A percentile compares a stretch with the other conserved stretches of the same genome.
Conservation (phyloP, 305 asterid species). For the Stenogyne calaminthoides region DNA sequence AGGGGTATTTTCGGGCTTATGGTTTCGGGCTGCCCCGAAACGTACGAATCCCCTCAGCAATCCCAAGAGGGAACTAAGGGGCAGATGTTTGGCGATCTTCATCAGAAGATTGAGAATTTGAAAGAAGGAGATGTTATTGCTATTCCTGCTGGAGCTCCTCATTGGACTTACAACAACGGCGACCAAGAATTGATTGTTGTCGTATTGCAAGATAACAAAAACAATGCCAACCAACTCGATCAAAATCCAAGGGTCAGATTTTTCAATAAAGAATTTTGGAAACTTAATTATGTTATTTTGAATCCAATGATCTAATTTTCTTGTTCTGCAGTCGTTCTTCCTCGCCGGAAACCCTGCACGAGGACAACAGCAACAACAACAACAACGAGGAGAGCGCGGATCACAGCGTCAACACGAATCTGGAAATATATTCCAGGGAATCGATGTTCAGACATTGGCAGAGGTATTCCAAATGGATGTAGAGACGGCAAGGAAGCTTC, state of each 20-base stretch:
- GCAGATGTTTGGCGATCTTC: constrained; percentile 38
- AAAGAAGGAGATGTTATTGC: constrained; percentile 55
- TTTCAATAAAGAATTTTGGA: background rate
- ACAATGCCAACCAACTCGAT: constrained; percentile 69
- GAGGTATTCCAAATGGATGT: constrained; percentile 50
- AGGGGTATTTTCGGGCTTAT: constrained; percentile 44
- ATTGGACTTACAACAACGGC: constrained; percentile 66
- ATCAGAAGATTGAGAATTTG: constrained; percentile 50
- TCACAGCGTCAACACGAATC: constrained; percentile 16
- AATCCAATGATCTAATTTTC: background rate
- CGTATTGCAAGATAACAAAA: constrained; percentile 45
- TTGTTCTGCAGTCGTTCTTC: constrained; percentile 48
- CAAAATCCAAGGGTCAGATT: constrained; percentile 40
- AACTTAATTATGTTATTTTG: background rate
- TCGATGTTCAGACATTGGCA: constrained; percentile 31
- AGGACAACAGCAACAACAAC: background rate
- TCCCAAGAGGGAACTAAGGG: constrained; percentile 18
- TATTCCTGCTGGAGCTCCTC: constrained; percentile 60
- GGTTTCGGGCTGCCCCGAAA: constrained; percentile 68
- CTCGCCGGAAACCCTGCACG: constrained; percentile 56
- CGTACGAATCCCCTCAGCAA: constrained; percentile 47
- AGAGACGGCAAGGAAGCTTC: constrained; percentile 59
- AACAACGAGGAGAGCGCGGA: background rate
- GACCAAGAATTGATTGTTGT: constrained; percentile 51
- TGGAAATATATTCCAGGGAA: constrained; percentile 56